Evolutionary conservation across 768 basidiomycete species (phyloP).

Genomic region (Polyporus arcularius): DNA sequence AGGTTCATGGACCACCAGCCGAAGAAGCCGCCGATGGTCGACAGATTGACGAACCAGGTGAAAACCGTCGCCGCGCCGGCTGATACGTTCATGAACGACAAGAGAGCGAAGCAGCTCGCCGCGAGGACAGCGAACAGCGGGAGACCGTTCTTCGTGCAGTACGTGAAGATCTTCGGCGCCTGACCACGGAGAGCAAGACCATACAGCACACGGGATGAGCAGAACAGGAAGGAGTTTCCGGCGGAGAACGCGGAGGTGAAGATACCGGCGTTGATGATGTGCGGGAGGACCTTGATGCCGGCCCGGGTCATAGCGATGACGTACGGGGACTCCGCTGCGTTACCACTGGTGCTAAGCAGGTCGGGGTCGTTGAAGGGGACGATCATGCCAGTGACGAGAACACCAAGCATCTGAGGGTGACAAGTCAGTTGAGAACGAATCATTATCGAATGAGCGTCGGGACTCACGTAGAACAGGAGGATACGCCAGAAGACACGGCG

Average conservation of each 20-base stretch:
- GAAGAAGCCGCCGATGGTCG: conserved; percentile 68
- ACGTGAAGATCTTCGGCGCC: conserved; percentile 44
- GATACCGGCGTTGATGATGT: conserved; percentile 70
- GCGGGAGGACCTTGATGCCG: conserved; percentile 55
- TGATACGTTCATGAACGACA: conserved; percentile 67
- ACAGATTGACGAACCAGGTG: conserved; percentile 71
- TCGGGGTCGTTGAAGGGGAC: conserved; percentile 65
- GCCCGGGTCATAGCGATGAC: conserved; percentile 78
- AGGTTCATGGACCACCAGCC: conserved; percentile 69
- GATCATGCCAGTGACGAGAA: conserved; percentile 77
- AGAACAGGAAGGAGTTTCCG: conserved; percentile 66
- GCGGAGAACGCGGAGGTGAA: conserved; percentile 76
- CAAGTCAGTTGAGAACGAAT: neutral
- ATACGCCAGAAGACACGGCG: conserved; percentile 81
- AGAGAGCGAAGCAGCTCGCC: conserved; percentile 44
- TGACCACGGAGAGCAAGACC: conserved; percentile 41
- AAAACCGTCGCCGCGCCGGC: conserved; percentile 59
- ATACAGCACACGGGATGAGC: conserved; percentile 43
- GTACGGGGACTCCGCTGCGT: conserved; percentile 80
- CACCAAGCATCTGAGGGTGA: conserved; percentile 55
- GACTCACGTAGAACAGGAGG: conserved; percentile 67
- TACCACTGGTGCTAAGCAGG: conserved; percentile 54
- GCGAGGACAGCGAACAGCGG: conserved; percentile 38
- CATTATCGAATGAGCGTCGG: neutral
- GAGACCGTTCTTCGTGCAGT: conserved; percentile 51